phyloP scores from a whole-genome alignment of 495 filamentous ascomycete genomes.

The Acidomyces sp. region DNA sequence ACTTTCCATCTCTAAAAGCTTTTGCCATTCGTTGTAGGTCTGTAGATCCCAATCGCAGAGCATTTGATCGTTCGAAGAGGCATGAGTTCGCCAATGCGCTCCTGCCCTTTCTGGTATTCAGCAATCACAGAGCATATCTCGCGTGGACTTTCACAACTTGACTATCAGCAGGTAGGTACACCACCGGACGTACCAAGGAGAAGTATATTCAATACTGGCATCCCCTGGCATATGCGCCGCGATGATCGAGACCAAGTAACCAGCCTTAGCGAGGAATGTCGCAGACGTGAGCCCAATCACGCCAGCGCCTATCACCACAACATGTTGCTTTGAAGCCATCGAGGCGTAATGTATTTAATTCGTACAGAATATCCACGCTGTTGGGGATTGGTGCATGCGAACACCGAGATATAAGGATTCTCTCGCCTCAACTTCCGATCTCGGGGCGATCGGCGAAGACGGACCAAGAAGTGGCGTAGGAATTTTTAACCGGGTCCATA shows the following conservation, averaged over 20 bases:
- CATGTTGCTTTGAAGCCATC: constrained; percentile 1
- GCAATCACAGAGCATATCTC: too few species aligned
- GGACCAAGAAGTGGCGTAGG: too few species aligned
- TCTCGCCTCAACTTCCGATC: too few species aligned
- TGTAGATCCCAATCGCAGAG: constrained; percentile 28
- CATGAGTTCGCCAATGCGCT: constrained; percentile 32
- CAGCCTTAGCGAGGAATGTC: constrained; percentile 30
- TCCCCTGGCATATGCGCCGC: constrained; percentile 34
- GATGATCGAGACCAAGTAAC: constrained; percentile 33
- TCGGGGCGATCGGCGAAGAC: too few species aligned
- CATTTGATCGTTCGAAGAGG: constrained; percentile 19
- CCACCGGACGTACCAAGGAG: constrained; percentile 26
- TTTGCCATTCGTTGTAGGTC: constrained; percentile 28
- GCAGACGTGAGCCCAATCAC: constrained; percentile 39
- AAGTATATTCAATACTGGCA: constrained; percentile 29
- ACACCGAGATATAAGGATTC: too few species aligned
- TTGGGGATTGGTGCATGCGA: too few species aligned
- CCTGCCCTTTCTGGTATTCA: constrained; percentile 26
- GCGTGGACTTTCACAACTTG: too few species aligned
- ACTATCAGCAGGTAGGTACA: too few species aligned
- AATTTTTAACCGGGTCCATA: too few species aligned
- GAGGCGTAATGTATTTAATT: neutral
- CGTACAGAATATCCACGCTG: too few species aligned
- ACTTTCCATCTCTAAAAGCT: constrained; percentile 17
- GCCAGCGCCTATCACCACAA: constrained; percentile 28